Percentiles rank a stretch among this genome's conserved stretches.
These are phyloP conservation scores for Aspergillus amoenus DNA, from an alignment of 2,329 filamentous ascomycete genomes.

Conservation along the genomic window DNA sequence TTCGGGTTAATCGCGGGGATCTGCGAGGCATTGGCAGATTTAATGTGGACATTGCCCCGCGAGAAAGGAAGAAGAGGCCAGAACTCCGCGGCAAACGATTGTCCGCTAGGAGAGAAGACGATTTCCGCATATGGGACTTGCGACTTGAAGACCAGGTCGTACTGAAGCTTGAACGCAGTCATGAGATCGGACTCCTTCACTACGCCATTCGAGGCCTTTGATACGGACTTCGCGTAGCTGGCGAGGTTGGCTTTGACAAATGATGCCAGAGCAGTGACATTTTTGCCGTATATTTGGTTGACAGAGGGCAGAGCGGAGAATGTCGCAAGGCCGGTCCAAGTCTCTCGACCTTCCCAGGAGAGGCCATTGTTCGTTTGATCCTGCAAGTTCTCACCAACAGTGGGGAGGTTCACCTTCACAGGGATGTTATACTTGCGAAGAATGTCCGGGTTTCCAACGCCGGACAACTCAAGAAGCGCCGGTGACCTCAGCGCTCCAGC, in stretches of 20 bases:
- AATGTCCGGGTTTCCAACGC: constrained; percentile 50
- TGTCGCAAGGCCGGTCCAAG: constrained; percentile 20
- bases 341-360: constrained; percentile 14
- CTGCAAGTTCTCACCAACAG: constrained; percentile 52
- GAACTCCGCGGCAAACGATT: constrained; percentile 21
- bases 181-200: constrained; percentile 22
- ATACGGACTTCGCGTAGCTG: constrained; percentile 23
- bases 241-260: constrained; percentile 21
- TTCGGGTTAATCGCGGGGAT: constrained; percentile 27
- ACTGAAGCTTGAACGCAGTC: constrained; percentile 23
- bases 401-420: constrained; percentile 31
- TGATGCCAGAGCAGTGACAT: constrained; percentile 17
- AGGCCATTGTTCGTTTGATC: constrained; percentile 40
- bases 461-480: constrained; percentile 59
- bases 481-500: constrained; percentile 59
- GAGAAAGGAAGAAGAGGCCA: constrained; percentile 30
- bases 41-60: constrained; percentile 16
- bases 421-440: constrained; percentile 28
- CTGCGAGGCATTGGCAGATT: constrained; percentile 18
- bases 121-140: constrained; percentile 27
- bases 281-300: constrained; percentile 25
- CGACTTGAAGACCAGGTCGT: constrained; percentile 27
- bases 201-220: constrained; percentile 24
- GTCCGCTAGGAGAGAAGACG: constrained; percentile 20
- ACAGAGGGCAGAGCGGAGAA: constrained; percentile 24